A percentile compares a stretch with the other conserved stretches of the same genome.
Conservation (phyloP, 371 early-diverging fungal species). For the Actinomortierella wolfii region DNA sequence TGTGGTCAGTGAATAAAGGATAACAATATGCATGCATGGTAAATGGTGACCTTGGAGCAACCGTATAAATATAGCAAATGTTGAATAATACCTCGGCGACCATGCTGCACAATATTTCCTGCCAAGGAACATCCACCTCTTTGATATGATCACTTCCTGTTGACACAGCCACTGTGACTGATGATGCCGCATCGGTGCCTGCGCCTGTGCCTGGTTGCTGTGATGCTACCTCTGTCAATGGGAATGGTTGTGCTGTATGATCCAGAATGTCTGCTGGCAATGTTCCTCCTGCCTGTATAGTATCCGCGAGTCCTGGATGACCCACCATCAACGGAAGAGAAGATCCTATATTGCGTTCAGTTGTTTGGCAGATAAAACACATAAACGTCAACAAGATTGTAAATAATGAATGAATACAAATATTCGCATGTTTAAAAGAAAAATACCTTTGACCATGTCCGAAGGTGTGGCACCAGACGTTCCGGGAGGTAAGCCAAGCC, state of each 20-base stretch:
- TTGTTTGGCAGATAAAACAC: too few relatives aligned
- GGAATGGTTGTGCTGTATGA: background rate
- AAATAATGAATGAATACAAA: too few relatives aligned
- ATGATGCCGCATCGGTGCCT: background rate
- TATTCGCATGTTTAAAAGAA: too few relatives aligned
- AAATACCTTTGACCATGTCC: background rate
- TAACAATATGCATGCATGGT: too few relatives aligned
- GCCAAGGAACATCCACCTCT: conserved; percentile 10
- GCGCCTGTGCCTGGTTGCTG: background rate
- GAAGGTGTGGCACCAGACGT: background rate
- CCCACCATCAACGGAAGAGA: too few relatives aligned
- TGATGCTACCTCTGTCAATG: background rate
- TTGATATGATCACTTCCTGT: background rate
- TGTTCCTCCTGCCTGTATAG: too few relatives aligned
- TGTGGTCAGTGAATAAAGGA: too few relatives aligned
- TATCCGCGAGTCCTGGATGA: too few relatives aligned
- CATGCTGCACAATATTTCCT: conserved; percentile 33
- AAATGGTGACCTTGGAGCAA: too few relatives aligned
- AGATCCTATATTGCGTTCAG: too few relatives aligned
- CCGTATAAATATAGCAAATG: background rate
- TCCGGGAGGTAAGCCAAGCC: background rate
- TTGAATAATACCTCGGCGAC: conserved; percentile 19
- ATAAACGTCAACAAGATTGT: too few relatives aligned
- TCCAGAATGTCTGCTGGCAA: background rate
- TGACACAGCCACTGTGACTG: background rate